Conservation (phyloP, 139 green algal genomes). For the Chlamydomonas sp. region DNA sequence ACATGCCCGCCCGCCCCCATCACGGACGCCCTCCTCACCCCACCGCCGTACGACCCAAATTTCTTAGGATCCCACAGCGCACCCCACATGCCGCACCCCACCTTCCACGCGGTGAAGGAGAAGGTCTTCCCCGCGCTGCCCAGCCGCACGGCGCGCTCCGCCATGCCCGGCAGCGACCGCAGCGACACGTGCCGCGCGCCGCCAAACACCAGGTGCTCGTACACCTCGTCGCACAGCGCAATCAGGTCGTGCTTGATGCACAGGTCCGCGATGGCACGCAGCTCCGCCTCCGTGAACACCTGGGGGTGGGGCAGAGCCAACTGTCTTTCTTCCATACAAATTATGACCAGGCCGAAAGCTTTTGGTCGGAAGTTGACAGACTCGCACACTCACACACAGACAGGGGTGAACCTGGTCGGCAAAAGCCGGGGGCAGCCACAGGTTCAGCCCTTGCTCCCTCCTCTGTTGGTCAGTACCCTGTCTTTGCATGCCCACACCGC, state of each 20-base stretch:
- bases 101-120: slow-evolving; percentile 89
- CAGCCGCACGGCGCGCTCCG: slow-evolving; percentile 70
- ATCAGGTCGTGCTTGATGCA: slow-evolving; percentile 68
- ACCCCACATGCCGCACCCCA: slow-evolving; percentile 12
- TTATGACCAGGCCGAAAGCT: no score
- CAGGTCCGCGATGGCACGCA: slow-evolving; percentile 74
- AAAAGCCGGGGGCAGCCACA: no score
- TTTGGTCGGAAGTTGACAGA: no score
- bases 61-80: background rate
- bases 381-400: no score
- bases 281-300: slow-evolving; percentile 77
- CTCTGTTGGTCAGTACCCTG: no score
- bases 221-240: slow-evolving; percentile 80
- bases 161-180: slow-evolving; percentile 76
- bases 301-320: background rate
- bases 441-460: background rate
- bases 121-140: slow-evolving; percentile 90
- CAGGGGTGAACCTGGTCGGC: background rate
- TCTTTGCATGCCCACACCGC: no score
- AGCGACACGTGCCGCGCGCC: slow-evolving; percentile 69
- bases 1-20: background rate
- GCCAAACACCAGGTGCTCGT: slow-evolving; percentile 80
- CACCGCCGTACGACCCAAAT: background rate
- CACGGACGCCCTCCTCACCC: background rate
- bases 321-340: no score